Percentiles rank a stretch among this genome's conserved stretches.
Evolutionary conservation across 176 grass and related monocot genomes (phyloP).

Genomic region (Oryza officinalis): DNA sequence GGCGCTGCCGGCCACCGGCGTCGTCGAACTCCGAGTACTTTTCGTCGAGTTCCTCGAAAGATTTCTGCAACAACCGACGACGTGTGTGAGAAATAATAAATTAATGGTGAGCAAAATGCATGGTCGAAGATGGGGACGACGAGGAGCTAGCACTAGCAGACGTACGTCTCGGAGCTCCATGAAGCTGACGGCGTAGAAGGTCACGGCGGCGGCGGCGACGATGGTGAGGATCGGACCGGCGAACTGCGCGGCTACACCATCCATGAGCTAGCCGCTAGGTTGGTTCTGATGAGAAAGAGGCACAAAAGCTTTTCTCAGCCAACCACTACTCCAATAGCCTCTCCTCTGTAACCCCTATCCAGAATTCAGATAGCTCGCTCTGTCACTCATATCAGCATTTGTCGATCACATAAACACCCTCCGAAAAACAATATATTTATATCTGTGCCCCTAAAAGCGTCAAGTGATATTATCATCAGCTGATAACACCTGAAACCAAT

Average conservation of each 20-base stretch:
- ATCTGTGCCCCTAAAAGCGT: no score
- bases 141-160: background rate
- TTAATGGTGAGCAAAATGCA: background rate
- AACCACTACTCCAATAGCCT: background rate
- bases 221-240: conserved; percentile 64
- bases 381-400: background rate
- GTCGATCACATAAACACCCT: background rate
- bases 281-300: background rate
- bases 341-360: conserved; percentile 20
- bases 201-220: conserved; percentile 58
- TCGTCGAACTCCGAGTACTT: conserved; percentile 53
- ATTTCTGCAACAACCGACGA: conserved; percentile 55
- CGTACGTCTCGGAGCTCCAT: conserved; percentile 65
- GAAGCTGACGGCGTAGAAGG: conserved; percentile 95
- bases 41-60: conserved; percentile 68
- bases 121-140: background rate
- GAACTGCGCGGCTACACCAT: conserved; percentile 52
- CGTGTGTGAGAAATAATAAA: no score
- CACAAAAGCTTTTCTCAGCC: background rate
- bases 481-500: no score
- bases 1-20: conserved; percentile 50
- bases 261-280: conserved; percentile 1
- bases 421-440: background rate
- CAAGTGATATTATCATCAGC: no score
- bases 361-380: conserved; percentile 4